Conservation (phyloP, 352 stramenopile species). For the Sclerospora graminicola region DNA sequence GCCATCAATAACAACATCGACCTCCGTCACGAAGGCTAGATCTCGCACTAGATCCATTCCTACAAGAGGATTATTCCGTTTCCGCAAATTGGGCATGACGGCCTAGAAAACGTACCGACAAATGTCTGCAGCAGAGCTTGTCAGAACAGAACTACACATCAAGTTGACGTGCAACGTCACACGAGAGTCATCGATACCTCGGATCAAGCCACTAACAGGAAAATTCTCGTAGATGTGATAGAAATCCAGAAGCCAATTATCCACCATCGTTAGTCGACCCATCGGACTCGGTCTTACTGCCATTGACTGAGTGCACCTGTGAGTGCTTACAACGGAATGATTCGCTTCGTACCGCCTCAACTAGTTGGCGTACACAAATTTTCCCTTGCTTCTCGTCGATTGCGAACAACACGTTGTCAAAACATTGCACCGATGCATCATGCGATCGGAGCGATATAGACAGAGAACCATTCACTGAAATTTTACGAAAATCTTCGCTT, state of each 20-base stretch:
- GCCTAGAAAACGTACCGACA: too few species aligned
- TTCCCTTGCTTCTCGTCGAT: too few species aligned
- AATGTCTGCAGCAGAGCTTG: too few species aligned
- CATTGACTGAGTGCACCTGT: conserved; percentile 11
- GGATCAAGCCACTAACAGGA: too few species aligned
- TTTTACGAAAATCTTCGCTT: conserved; percentile 27
- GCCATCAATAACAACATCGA: background rate
- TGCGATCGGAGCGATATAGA: conserved; percentile 5
- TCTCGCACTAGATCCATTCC: too few species aligned
- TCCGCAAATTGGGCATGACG: conserved; percentile 39
- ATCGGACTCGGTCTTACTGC: conserved; percentile 6
- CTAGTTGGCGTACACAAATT: conserved; percentile 10
- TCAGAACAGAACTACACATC: too few species aligned
- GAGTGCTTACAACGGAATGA: conserved; percentile 44
- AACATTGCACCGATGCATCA: too few species aligned
- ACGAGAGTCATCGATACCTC: too few species aligned
- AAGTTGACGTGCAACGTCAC: too few species aligned
- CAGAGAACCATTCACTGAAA: conserved; percentile 15
- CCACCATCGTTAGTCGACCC: conserved; percentile 3
- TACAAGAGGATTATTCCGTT: conserved; percentile 52
- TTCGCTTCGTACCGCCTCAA: conserved; percentile 39
- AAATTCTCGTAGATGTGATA: too few species aligned
- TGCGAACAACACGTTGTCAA: too few species aligned
- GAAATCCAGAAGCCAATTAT: conserved; percentile 20
- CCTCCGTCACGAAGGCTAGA: conserved; percentile 9